phyloP scores from a whole-genome alignment of 768 basidiomycete genomes.

The Pholiota microspora region DNA sequence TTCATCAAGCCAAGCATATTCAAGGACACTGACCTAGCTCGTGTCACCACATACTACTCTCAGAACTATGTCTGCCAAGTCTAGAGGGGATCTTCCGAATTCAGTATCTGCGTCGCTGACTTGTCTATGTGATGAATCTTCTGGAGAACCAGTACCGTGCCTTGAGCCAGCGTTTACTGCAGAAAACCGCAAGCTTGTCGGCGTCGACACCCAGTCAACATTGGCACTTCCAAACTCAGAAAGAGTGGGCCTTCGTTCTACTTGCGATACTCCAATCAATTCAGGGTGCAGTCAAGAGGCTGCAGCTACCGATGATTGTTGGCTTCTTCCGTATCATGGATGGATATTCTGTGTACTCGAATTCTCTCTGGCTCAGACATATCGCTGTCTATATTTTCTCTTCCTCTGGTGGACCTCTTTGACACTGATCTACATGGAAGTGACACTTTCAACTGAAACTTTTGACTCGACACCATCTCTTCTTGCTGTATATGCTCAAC shows the following conservation, averaged over 20 bases:
- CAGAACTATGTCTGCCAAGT: conserved; percentile 14
- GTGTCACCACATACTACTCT: conserved; percentile 15
- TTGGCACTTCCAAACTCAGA: conserved; percentile 12
- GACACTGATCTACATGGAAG: conserved; percentile 15
- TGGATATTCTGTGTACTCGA: conserved; percentile 11
- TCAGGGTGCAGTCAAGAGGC: conserved; percentile 4
- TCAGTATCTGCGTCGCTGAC: conserved; percentile 12
- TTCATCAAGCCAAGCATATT: no score
- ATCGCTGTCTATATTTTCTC: conserved; percentile 13
- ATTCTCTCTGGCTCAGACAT: conserved; percentile 11
- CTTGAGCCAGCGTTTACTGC: conserved; percentile 15
- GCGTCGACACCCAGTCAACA: conserved; percentile 1
- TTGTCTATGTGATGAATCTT: conserved; percentile 13
- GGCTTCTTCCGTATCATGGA: conserved; percentile 17
- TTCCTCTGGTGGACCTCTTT: conserved; percentile 12
- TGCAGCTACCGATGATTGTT: conserved; percentile 5
- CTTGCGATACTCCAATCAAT: conserved; percentile 9
- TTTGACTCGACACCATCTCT: conserved; percentile 4
- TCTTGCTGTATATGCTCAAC: conserved; percentile 7
- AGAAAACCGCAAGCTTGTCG: conserved; percentile 8
- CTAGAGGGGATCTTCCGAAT: conserved; percentile 7
- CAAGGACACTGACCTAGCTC: no score
- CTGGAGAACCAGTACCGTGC: conserved; percentile 13
- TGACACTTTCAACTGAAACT: conserved; percentile 16
- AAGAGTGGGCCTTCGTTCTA: conserved; percentile 18